These are phyloP conservation scores for Rhododendron griersonianum DNA, from an alignment of 148 eudicot species.

Conservation along the genomic window DNA sequence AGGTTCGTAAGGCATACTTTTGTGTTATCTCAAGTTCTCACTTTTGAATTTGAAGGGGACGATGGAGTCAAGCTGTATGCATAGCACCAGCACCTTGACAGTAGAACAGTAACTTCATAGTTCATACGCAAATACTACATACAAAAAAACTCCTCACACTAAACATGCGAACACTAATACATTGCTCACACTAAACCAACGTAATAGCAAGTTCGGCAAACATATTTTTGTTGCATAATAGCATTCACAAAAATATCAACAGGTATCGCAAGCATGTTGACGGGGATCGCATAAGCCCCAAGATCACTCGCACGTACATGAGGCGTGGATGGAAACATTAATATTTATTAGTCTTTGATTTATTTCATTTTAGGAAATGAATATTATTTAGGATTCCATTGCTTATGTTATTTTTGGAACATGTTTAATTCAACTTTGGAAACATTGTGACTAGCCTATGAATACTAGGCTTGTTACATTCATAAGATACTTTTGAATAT, in stretches of 20 bases:
- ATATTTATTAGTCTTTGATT: too few species aligned
- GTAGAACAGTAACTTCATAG: not conserved
- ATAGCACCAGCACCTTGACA: not conserved
- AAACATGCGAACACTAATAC: not conserved
- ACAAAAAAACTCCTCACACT: not conserved
- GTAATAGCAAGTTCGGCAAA: not conserved
- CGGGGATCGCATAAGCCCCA: too few species aligned
- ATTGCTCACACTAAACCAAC: not conserved
- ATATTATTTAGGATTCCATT: too few species aligned
- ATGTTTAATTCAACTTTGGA: too few species aligned
- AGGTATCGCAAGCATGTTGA: not conserved
- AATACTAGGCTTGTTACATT: too few species aligned
- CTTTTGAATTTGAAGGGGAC: not conserved
- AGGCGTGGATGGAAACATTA: too few species aligned
- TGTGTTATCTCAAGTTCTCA: not conserved
- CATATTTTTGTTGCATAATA: not conserved
- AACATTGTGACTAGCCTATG: too few species aligned
- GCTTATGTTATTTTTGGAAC: too few species aligned
- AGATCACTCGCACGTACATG: too few species aligned
- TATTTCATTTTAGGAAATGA: too few species aligned
- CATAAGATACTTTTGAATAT: too few species aligned
- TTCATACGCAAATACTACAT: not conserved
- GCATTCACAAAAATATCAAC: not conserved
- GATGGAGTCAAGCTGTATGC: not conserved
- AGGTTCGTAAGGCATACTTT: not conserved